Evolutionary conservation across 2,329 filamentous ascomycete genomes (phyloP).

Genomic region (Botrytis cinerea): DNA sequence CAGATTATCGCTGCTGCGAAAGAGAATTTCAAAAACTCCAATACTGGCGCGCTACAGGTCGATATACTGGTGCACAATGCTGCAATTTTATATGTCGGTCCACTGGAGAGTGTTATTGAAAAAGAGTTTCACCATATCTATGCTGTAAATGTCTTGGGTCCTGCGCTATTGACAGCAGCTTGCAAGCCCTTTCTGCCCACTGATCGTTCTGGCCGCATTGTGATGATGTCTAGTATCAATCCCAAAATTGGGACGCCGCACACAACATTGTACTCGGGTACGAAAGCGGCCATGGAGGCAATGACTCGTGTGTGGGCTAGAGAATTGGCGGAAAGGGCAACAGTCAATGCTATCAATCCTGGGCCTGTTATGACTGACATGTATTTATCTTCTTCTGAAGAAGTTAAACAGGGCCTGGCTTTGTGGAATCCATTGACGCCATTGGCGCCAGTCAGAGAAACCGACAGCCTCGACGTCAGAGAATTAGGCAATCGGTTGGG

Average conservation of each 20-base stretch:
- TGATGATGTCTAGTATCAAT: constrained; percentile 60
- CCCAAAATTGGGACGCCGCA: constrained; percentile 55
- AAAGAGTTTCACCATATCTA: constrained; percentile 71
- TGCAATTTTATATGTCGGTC: constrained; percentile 65
- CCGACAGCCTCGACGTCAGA: constrained; percentile 19
- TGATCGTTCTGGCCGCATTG: constrained; percentile 64
- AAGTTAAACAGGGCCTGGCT: constrained; percentile 60
- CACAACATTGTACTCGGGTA: constrained; percentile 62
- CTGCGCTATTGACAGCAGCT: constrained; percentile 73
- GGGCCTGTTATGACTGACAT: constrained; percentile 24
- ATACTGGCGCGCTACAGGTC: constrained; percentile 60
- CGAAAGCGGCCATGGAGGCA: constrained; percentile 64
- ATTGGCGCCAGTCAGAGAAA: constrained; percentile 21
- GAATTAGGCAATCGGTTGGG: constrained; percentile 31
- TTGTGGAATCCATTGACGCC: constrained; percentile 53
- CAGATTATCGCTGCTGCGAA: constrained; percentile 58
- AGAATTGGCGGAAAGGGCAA: constrained; percentile 17
- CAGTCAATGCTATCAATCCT: constrained; percentile 19
- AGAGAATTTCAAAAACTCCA: constrained; percentile 22
- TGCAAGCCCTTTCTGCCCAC: constrained; percentile 65
- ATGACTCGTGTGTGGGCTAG: constrained; percentile 51
- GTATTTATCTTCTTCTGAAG: constrained; percentile 47
- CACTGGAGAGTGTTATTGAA: constrained; percentile 59
- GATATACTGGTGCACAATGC: constrained; percentile 88
- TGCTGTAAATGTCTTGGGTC: constrained; percentile 77